These are phyloP conservation scores for Phytopythium cucurbitacearum DNA, from an alignment of 352 stramenopile species.

Conservation along the genomic window DNA sequence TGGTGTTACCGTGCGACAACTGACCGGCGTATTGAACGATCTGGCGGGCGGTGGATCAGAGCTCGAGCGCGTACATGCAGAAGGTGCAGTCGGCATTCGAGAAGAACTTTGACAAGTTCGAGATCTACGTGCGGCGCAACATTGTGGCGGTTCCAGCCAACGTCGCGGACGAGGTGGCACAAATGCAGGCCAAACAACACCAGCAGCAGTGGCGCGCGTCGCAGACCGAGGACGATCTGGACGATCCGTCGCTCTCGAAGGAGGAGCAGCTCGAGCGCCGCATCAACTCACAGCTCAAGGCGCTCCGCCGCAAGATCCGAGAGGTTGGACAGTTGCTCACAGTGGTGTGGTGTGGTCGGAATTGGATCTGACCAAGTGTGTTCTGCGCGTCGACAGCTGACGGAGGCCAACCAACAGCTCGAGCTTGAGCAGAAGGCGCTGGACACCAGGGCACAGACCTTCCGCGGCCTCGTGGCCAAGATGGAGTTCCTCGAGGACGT, in stretches of 20 bases:
- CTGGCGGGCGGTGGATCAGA: conserved; percentile 11
- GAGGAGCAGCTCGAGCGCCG: conserved; percentile 37
- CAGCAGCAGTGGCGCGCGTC: conserved; percentile 3
- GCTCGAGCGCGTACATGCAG: conserved; percentile 55
- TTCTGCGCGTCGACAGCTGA: conserved; percentile 10
- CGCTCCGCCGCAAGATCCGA: conserved; percentile 30
- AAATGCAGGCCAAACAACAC: conserved; percentile 28
- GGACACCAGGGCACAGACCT: conserved; percentile 27
- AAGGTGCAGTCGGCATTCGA: conserved; percentile 57
- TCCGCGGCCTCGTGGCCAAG: conserved; percentile 27
- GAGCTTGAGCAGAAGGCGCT: conserved; percentile 45
- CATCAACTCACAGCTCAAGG: conserved; percentile 29
- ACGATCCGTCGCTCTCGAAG: conserved; percentile 25
- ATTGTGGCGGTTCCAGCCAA: conserved; percentile 53
- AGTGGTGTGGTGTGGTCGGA: not conserved
- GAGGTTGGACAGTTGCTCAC: not conserved
- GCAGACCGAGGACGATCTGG: conserved; percentile 6
- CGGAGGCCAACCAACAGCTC: conserved; percentile 34
- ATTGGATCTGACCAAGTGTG: not conserved
- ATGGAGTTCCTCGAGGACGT: conserved; percentile 49
- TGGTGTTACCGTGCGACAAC: too few species aligned
- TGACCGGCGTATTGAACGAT: not conserved
- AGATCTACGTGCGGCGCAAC: conserved; percentile 73
- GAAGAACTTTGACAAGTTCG: conserved; percentile 85
- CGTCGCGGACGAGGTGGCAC: conserved; percentile 37